These are phyloP conservation scores for Candida hungchunana DNA, from an alignment of 805 yeast species.

Conservation along the genomic window DNA sequence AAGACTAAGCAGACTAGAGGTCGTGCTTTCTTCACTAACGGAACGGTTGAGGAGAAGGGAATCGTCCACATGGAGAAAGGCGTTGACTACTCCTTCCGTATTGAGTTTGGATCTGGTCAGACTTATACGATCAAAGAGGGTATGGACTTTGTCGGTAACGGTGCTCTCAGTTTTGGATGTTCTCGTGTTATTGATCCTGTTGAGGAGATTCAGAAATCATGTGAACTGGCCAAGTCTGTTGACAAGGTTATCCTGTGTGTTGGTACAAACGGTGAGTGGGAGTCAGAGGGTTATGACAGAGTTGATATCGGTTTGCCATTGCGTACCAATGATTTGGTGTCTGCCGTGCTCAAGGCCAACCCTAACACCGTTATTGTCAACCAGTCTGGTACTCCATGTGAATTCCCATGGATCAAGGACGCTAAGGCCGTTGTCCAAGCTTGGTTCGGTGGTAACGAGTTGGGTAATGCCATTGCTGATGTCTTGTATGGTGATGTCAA, in stretches of 20 bases:
- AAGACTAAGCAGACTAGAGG: constrained; percentile 48
- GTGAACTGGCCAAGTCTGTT: constrained; percentile 41
- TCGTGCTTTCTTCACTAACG: constrained; percentile 47
- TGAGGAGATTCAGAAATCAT: constrained; percentile 39
- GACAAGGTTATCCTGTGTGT: constrained; percentile 51
- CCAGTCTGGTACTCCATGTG: constrained; percentile 62
- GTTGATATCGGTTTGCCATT: constrained; percentile 48
- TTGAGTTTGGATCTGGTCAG: constrained; percentile 49
- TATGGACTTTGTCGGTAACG: constrained; percentile 31
- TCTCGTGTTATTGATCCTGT: constrained; percentile 27
- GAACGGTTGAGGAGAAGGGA: constrained; percentile 48
- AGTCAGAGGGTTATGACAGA: constrained; percentile 59
- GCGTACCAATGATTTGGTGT: constrained; percentile 42
- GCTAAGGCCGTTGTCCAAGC: constrained; percentile 47
- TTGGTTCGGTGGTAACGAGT: constrained; percentile 58
- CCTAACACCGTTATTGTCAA: constrained; percentile 50
- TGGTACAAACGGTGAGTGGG: constrained; percentile 56
- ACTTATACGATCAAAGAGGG: constrained; percentile 29
- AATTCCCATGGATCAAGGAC: constrained; percentile 47
- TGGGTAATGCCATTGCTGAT: constrained; percentile 58
- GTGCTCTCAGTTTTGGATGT: constrained; percentile 33
- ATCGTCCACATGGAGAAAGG: constrained; percentile 39
- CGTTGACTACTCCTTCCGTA: constrained; percentile 38
- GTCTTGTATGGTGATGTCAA: constrained; percentile 55
- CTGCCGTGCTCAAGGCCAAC: constrained; percentile 43